A percentile compares a stretch with the other conserved stretches of the same genome.
Evolutionary conservation across 192 early-diverging fungal species (phyloP).

Genomic region (Entomortierella chlamydospora): DNA sequence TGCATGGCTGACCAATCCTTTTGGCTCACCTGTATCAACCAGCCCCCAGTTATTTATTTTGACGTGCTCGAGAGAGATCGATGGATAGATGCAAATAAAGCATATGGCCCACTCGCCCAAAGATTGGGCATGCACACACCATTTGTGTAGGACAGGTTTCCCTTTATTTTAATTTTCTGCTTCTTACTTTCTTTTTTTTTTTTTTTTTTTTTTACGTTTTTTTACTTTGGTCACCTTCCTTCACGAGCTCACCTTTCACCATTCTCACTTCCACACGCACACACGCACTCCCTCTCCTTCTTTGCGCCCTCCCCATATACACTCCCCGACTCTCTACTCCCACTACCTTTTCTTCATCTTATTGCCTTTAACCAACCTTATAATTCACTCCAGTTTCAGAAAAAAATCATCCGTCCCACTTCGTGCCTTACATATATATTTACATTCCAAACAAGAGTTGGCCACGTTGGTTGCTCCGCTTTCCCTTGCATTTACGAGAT

Average conservation of each 20-base stretch:
- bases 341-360: neutral
- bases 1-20: constrained; percentile 2
- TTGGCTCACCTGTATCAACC: neutral
- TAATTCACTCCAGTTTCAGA: neutral
- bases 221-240: neutral
- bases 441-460: constrained; percentile 9
- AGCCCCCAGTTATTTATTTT: neutral
- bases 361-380: neutral
- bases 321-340: neutral
- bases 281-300: neutral
- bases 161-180: neutral
- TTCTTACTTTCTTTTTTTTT: neutral
- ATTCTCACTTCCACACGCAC: neutral
- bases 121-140: neutral
- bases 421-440: neutral
- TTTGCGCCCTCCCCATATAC: neutral
- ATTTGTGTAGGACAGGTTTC: neutral
- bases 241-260: constrained; percentile 5
- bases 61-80: no score
- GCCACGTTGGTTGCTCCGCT: neutral
- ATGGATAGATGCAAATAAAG: no score
- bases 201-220: neutral
- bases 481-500: neutral
- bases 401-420: neutral
- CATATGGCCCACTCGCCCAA: no score